Percentiles rank a stretch among this genome's conserved stretches.
phyloP scores from a whole-genome alignment of 805 yeast genomes.

The Candida vartiovaarae region DNA sequence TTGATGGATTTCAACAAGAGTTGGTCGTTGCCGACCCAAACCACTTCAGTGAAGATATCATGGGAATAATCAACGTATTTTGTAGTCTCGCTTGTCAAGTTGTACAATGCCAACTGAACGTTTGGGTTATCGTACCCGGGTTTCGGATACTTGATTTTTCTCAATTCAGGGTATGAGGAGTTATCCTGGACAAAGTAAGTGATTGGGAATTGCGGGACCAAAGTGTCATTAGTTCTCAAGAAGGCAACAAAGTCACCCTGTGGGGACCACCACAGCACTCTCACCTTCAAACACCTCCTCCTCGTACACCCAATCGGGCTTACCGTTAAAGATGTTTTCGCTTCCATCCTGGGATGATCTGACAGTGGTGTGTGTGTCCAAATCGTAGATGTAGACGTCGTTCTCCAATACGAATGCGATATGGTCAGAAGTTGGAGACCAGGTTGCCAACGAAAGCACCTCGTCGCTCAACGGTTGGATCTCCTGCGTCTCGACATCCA shows the following conservation, averaged over 20 bases:
- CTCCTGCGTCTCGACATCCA: conserved; percentile 24
- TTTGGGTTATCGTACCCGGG: conserved; percentile 74
- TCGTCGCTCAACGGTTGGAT: conserved; percentile 25
- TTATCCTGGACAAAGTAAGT: conserved; percentile 63
- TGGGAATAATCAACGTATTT: conserved; percentile 37
- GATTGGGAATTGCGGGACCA: conserved; percentile 64
- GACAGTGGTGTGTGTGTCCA: conserved; percentile 21
- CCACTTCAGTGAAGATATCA: conserved; percentile 53
- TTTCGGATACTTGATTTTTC: conserved; percentile 70
- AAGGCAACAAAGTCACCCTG: conserved; percentile 57
- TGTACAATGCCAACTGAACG: conserved; percentile 47
- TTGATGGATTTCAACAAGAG: conserved; percentile 53
- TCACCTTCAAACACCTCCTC: conserved; percentile 77
- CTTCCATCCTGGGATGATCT: conserved; percentile 66
- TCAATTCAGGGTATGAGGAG: conserved; percentile 54
- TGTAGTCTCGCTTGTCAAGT: conserved; percentile 23
- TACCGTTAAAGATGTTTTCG: conserved; percentile 68
- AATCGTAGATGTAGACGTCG: conserved; percentile 55
- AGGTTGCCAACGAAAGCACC: conserved; percentile 43
- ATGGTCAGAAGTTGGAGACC: conserved; percentile 67
- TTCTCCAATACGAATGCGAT: conserved; percentile 64
- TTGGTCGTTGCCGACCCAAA: conserved; percentile 56
- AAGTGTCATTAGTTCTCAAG: conserved; percentile 63
- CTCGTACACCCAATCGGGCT: conserved; percentile 93
- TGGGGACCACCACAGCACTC: conserved; percentile 87